Percentiles rank a stretch among this genome's conserved stretches.
phyloP scores from a whole-genome alignment of 352 stramenopile genomes.

The Globisporangium cederbergense region DNA sequence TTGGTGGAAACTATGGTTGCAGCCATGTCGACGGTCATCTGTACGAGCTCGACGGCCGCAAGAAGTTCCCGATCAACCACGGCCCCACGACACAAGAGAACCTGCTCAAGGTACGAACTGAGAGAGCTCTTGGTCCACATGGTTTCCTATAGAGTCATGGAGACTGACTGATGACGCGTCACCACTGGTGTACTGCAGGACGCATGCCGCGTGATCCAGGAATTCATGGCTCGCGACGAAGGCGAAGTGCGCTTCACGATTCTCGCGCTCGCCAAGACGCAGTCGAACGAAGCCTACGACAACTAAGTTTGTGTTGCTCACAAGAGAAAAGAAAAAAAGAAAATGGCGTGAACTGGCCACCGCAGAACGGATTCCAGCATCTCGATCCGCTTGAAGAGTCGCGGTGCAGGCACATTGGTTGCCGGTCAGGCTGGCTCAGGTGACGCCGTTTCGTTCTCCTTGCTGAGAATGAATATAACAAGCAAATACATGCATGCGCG shows the following conservation, averaged over 20 bases:
- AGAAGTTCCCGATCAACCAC: constrained; percentile 93
- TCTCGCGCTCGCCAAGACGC: constrained; percentile 84
- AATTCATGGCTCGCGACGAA: constrained; percentile 94
- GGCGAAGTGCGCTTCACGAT: constrained; percentile 95
- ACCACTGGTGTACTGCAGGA: constrained; percentile 38
- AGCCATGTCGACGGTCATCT: constrained; percentile 88
- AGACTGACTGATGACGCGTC: not conserved
- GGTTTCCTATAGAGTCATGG: not conserved
- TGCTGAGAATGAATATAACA: not conserved
- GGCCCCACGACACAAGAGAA: constrained; percentile 82
- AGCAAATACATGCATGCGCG: not conserved
- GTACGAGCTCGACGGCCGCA: constrained; percentile 96
- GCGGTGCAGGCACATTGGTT: not conserved
- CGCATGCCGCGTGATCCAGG: constrained; percentile 85
- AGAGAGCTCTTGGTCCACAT: not conserved
- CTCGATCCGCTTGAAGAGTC: constrained; percentile 1
- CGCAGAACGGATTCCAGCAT: too few relatives aligned
- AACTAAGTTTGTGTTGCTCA: constrained; percentile 6
- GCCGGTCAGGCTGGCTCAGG: not conserved
- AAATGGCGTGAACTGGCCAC: not conserved
- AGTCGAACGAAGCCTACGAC: constrained; percentile 25
- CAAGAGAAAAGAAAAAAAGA: not conserved
- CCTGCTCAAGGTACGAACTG: constrained; percentile 67
- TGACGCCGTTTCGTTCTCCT: constrained; percentile 7
- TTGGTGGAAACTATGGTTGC: not conserved